Evolutionary conservation across 2,329 filamentous ascomycete genomes (phyloP).

Genomic region (Bipolaris cookei): DNA sequence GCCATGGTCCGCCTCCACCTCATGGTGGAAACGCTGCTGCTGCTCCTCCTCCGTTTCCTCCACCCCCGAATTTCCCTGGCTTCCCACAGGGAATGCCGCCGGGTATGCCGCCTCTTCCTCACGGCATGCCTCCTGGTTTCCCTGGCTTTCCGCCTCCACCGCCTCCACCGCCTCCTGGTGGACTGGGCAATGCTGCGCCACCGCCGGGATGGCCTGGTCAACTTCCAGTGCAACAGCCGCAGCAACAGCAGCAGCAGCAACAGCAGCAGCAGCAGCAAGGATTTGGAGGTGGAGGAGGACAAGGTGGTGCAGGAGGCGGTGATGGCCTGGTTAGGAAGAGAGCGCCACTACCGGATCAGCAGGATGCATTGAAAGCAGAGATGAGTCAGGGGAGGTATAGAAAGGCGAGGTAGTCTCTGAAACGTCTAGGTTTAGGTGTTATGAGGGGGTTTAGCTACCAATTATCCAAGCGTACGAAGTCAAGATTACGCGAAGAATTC

Average conservation of each 20-base stretch:
- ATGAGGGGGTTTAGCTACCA: not conserved
- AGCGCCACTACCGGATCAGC: slow-evolving; percentile 80
- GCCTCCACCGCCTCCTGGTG: slow-evolving; percentile 18
- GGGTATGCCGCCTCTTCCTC: slow-evolving; percentile 29
- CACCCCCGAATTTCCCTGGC: slow-evolving; percentile 34
- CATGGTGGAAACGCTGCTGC: slow-evolving; percentile 20
- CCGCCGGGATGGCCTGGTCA: slow-evolving; percentile 20
- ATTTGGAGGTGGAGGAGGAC: slow-evolving; percentile 21
- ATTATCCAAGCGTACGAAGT: not conserved
- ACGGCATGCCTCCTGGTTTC: slow-evolving; percentile 33
- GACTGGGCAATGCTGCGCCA: slow-evolving; percentile 17
- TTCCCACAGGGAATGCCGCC: slow-evolving; percentile 32
- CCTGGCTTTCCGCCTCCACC: slow-evolving; percentile 14
- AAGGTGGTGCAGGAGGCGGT: slow-evolving; percentile 35
- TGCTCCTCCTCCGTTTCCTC: slow-evolving; percentile 35
- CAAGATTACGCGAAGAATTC: not conserved
- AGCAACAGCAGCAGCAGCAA: not conserved
- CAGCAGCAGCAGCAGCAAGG: slow-evolving; percentile 19
- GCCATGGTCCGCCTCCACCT: slow-evolving; percentile 29
- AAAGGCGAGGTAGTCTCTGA: slow-evolving; percentile 26
- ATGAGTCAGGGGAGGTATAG: slow-evolving; percentile 66
- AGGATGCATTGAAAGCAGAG: slow-evolving; percentile 79
- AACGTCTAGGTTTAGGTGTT: not conserved
- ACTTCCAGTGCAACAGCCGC: not conserved
- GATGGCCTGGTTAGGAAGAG: slow-evolving; percentile 49